Conservation (phyloP, 148 eudicot genomes). For the Camellia granthamiana region DNA sequence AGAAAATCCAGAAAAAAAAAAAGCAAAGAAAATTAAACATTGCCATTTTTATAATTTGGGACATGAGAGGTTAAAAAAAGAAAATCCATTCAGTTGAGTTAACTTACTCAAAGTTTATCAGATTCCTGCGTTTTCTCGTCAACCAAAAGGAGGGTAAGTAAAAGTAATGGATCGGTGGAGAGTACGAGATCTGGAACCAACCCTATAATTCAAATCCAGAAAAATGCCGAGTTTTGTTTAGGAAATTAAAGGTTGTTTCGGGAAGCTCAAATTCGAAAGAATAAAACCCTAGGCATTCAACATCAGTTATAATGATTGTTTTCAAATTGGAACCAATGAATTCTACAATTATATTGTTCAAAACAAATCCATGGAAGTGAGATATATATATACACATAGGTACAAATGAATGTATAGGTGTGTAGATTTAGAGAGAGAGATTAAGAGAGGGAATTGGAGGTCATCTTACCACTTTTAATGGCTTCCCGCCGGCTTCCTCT, state of each 20-base stretch:
- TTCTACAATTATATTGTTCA: not conserved
- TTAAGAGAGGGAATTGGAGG: not conserved
- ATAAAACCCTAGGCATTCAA: not conserved
- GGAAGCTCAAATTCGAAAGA: not conserved
- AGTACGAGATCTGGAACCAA: conserved; percentile 17
- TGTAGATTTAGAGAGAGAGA: not conserved
- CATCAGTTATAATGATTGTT: not conserved
- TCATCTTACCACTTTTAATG: not conserved
- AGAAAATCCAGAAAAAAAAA: not conserved
- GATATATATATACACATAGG: not conserved
- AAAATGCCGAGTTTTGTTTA: not conserved
- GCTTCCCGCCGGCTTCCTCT: conserved; percentile 3
- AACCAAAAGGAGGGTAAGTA: not conserved
- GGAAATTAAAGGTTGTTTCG: not conserved
- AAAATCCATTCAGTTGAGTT: not conserved
- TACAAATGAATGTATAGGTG: too few species aligned
- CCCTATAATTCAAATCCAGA: conserved; percentile 9
- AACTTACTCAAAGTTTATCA: not conserved
- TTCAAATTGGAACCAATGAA: not conserved
- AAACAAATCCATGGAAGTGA: conserved; percentile 10
- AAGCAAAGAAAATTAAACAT: too few species aligned
- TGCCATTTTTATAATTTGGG: too few species aligned
- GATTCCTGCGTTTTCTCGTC: not conserved
- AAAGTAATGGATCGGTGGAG: not conserved
- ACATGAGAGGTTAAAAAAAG: too few species aligned